A percentile compares a stretch with the other conserved stretches of the same genome.
Evolutionary conservation across 2,329 filamentous ascomycete species (phyloP).

Genomic region (Neoarthrinium moseri): DNA sequence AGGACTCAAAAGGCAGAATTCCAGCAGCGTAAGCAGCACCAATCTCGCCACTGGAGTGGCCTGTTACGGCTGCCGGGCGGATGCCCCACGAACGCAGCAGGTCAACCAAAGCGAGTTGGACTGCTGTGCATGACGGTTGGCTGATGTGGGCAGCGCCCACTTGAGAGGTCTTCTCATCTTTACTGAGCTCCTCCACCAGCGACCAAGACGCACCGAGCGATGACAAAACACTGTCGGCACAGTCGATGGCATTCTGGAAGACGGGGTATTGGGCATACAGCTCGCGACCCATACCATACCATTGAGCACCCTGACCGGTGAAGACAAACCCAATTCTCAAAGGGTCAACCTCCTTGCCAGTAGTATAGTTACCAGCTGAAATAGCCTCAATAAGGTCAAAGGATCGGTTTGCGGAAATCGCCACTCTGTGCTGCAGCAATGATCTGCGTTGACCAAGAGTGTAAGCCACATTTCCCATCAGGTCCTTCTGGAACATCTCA

Average conservation of each 20-base stretch:
- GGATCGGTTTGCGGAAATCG: slow-evolving; percentile 40
- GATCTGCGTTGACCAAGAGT: slow-evolving; percentile 45
- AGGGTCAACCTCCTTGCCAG: slow-evolving; percentile 35
- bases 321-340: slow-evolving; percentile 39
- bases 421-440: slow-evolving; percentile 40
- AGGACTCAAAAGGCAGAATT: slow-evolving; percentile 40
- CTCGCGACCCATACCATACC: slow-evolving; percentile 41
- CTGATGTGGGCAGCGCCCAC: slow-evolving; percentile 37
- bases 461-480: slow-evolving; percentile 47
- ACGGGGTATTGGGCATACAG: slow-evolving; percentile 35
- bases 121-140: slow-evolving; percentile 37
- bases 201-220: slow-evolving; percentile 33
- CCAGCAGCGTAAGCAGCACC: slow-evolving; percentile 47
- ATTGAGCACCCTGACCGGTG: slow-evolving; percentile 40
- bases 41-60: slow-evolving; percentile 42
- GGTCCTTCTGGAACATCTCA: slow-evolving; percentile 40
- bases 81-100: slow-evolving; percentile 35
- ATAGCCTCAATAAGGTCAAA: slow-evolving; percentile 44
- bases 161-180: slow-evolving; percentile 31
- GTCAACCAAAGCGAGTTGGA: slow-evolving; percentile 37
- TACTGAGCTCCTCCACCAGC: slow-evolving; percentile 33
- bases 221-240: slow-evolving; percentile 30
- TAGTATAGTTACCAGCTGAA: slow-evolving; percentile 33
- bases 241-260: slow-evolving; percentile 32
- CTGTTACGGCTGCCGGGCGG: slow-evolving; percentile 32